phyloP scores from a whole-genome alignment of 2,329 filamentous ascomycete species.

The Diaporthe citrichinensis region DNA sequence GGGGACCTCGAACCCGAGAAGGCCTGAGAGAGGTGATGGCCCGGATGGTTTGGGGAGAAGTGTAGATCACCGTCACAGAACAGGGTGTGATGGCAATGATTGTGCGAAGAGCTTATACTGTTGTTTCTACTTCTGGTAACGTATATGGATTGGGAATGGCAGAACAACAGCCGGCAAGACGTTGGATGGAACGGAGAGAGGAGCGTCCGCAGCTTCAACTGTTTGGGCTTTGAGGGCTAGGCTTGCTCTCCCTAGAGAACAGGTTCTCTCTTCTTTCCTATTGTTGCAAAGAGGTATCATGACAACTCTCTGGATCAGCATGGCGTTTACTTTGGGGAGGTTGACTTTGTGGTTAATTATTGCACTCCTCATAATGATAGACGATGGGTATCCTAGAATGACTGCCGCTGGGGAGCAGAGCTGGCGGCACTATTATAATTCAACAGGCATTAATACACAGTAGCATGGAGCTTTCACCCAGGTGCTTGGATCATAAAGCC shows the following conservation, averaged over 20 bases:
- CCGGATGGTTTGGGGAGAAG: neutral
- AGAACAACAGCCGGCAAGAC: neutral
- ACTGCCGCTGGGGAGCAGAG: neutral
- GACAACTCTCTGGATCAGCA: constrained; percentile 22
- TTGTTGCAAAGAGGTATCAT: constrained; percentile 5
- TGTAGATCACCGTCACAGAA: neutral
- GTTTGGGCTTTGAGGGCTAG: neutral
- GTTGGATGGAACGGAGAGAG: neutral
- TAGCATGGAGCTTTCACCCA: neutral
- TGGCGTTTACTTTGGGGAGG: constrained; percentile 19
- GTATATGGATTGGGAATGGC: neutral
- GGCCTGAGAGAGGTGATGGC: neutral
- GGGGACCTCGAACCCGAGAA: neutral
- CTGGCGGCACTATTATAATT: neutral
- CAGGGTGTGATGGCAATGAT: neutral
- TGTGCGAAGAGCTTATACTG: neutral
- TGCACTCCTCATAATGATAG: constrained; percentile 6
- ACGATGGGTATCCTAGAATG: constrained; percentile 26
- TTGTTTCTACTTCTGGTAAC: neutral
- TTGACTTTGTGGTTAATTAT: neutral
- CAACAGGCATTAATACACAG: neutral
- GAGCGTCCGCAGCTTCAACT: neutral
- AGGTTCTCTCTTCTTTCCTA: neutral
- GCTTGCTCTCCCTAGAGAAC: neutral
- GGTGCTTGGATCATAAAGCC: neutral